phyloP scores from a whole-genome alignment of 495 filamentous ascomycete genomes.

The Niebla homalea region DNA sequence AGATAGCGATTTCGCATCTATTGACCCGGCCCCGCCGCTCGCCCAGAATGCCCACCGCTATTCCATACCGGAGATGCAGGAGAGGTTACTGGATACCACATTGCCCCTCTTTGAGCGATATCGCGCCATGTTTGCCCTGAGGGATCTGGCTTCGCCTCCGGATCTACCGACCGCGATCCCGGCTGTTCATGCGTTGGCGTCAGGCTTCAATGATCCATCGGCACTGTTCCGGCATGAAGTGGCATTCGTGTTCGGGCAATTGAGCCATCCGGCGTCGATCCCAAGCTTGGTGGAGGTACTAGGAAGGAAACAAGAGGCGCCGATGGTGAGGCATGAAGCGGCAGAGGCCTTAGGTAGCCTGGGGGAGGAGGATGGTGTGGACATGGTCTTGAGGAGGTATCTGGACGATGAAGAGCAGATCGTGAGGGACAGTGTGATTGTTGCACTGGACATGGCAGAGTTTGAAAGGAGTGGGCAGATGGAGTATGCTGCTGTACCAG shows the following conservation, averaged over 20 bases:
- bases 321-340: constrained; percentile 97
- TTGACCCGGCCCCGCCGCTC: constrained; percentile 89
- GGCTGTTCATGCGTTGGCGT: constrained; percentile 73
- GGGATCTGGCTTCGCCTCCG: constrained; percentile 84
- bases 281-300: constrained; percentile 70
- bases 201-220: constrained; percentile 72
- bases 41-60: constrained; percentile 42
- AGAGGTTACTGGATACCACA: constrained; percentile 61
- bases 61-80: constrained; percentile 62
- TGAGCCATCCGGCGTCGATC: constrained; percentile 91
- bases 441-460: constrained; percentile 96
- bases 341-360: constrained; percentile 95
- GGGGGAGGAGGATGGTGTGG: constrained; percentile 85
- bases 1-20: constrained; percentile 82
- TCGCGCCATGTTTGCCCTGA: constrained; percentile 92
- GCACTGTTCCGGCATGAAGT: constrained; percentile 97
- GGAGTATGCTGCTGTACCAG: constrained; percentile 83
- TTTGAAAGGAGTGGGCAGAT: constrained; percentile 80
- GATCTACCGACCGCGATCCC: constrained; percentile 75
- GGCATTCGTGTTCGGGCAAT: constrained; percentile 94
- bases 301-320: constrained; percentile 63
- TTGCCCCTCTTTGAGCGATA: constrained; percentile 83
- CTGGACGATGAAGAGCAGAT: constrained; percentile 83
- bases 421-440: constrained; percentile 85
- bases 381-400: constrained; percentile 70